A percentile compares a stretch with the other conserved stretches of the same genome.
phyloP scores from a whole-genome alignment of 306 rosid genomes.

The Oemleria cerasiformis region DNA sequence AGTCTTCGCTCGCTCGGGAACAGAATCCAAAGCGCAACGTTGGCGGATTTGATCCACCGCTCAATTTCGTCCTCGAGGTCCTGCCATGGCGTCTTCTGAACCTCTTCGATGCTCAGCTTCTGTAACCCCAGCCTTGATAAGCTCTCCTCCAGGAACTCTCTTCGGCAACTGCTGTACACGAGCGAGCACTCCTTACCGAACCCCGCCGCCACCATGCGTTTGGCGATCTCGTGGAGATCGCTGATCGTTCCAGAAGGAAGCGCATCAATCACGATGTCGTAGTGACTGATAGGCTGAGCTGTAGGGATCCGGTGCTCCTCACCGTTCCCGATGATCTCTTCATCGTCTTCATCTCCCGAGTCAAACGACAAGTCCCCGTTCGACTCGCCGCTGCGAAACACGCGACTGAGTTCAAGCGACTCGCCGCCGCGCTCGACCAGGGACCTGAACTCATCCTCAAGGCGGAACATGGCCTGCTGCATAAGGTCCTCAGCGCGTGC shows the following conservation, averaged over 20 bases:
- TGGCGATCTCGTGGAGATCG: slow-evolving; percentile 89
- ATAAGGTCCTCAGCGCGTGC: slow-evolving; percentile 74
- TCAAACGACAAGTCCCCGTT: slow-evolving; percentile 52
- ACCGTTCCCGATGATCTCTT: slow-evolving; percentile 25
- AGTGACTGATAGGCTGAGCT: slow-evolving; percentile 68
- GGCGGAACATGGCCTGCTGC: too few species aligned
- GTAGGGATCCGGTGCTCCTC: slow-evolving; percentile 57
- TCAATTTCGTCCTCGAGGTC: too few species aligned
- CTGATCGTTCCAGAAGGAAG: slow-evolving; percentile 72
- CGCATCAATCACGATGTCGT: slow-evolving; percentile 75
- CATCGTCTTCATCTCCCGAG: slow-evolving; percentile 51
- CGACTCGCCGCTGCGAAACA: slow-evolving; percentile 44
- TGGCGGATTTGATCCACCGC: slow-evolving; percentile 65
- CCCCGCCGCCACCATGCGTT: slow-evolving; percentile 86
- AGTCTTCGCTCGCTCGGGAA: slow-evolving; percentile 84
- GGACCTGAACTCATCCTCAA: too few species aligned
- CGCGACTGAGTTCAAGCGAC: too few species aligned
- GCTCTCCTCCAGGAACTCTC: too few species aligned
- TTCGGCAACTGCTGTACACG: too few species aligned
- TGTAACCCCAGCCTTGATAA: too few species aligned
- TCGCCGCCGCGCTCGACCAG: too few species aligned
- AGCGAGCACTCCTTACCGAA: slow-evolving; percentile 87
- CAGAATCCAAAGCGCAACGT: slow-evolving; percentile 64
- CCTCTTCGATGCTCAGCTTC: too few species aligned
- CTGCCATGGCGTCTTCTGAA: too few species aligned